These are phyloP conservation scores for Teratosphaeriaceae sp. DNA, from an alignment of 2,329 filamentous ascomycete genomes.

Conservation along the genomic window DNA sequence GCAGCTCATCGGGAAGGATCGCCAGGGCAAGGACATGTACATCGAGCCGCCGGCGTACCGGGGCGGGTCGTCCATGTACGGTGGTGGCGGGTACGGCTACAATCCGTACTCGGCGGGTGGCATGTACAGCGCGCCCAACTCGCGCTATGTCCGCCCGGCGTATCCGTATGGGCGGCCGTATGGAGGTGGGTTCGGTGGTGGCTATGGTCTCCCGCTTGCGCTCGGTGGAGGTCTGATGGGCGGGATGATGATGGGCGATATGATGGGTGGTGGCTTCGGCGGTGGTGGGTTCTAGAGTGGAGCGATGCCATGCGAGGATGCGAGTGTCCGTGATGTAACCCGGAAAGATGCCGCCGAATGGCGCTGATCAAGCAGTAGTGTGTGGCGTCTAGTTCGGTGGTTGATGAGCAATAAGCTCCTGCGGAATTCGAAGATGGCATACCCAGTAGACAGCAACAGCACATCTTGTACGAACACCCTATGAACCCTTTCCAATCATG, in stretches of 20 bases:
- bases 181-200: slow-evolving; percentile 28
- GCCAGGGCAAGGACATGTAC: slow-evolving; percentile 50
- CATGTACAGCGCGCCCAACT: slow-evolving; percentile 42
- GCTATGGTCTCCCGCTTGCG: slow-evolving; percentile 42
- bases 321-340: too few species aligned
- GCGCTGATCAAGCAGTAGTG: too few species aligned
- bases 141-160: slow-evolving; percentile 43
- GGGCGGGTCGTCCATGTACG: slow-evolving; percentile 16
- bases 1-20: slow-evolving; percentile 49
- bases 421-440: background rate
- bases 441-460: background rate
- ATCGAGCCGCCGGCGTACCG: slow-evolving; percentile 43
- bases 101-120: slow-evolving; percentile 27
- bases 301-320: background rate
- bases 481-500: background rate
- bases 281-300: slow-evolving; percentile 4
- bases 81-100: slow-evolving; percentile 28
- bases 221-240: slow-evolving; percentile 42
- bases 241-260: slow-evolving; percentile 27
- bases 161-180: slow-evolving; percentile 41
- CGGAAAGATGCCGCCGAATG: too few species aligned
- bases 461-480: background rate
- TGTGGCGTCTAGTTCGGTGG: too few species aligned
- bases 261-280: slow-evolving; percentile 4
- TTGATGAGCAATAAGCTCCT: slow-evolving; percentile 1